Conservation (phyloP, 2,329 filamentous ascomycete genomes). For the Colletotrichum godetiae region DNA sequence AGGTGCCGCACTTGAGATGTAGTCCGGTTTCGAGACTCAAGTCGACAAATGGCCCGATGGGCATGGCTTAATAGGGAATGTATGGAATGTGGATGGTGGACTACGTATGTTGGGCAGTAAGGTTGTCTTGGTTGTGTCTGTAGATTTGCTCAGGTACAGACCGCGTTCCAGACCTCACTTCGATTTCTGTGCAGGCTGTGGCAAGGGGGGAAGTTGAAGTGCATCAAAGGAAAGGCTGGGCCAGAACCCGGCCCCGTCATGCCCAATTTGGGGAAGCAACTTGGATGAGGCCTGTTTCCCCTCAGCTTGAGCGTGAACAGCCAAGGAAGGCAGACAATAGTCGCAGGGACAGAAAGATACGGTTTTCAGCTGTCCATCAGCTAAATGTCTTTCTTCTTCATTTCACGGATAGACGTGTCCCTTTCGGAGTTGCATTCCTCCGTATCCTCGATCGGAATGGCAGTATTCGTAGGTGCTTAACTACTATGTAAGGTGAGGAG, state of each 20-base stretch:
- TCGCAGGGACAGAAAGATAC: background rate
- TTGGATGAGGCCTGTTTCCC: too few relatives aligned
- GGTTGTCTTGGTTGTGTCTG: too few relatives aligned
- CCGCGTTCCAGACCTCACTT: background rate
- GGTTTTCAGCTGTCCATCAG: background rate
- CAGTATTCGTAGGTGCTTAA: too few relatives aligned
- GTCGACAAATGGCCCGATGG: background rate
- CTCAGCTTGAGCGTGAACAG: too few relatives aligned
- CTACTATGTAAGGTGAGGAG: too few relatives aligned
- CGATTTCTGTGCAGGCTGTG: too few relatives aligned
- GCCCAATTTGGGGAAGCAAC: too few relatives aligned
- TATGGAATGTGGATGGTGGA: background rate
- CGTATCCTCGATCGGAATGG: too few relatives aligned
- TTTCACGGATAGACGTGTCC: background rate
- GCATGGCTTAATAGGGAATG: background rate
- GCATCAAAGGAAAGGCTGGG: background rate
- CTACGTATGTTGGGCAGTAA: too few relatives aligned
- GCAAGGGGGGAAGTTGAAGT: too few relatives aligned
- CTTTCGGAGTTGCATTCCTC: background rate
- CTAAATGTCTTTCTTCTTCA: background rate
- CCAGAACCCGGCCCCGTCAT: background rate
- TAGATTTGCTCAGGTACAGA: background rate
- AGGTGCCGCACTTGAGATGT: background rate
- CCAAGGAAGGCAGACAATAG: too few relatives aligned
- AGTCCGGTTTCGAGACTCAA: background rate